Evolutionary conservation across 306 rosid species (phyloP).

Genomic region (Castanea sativa): DNA sequence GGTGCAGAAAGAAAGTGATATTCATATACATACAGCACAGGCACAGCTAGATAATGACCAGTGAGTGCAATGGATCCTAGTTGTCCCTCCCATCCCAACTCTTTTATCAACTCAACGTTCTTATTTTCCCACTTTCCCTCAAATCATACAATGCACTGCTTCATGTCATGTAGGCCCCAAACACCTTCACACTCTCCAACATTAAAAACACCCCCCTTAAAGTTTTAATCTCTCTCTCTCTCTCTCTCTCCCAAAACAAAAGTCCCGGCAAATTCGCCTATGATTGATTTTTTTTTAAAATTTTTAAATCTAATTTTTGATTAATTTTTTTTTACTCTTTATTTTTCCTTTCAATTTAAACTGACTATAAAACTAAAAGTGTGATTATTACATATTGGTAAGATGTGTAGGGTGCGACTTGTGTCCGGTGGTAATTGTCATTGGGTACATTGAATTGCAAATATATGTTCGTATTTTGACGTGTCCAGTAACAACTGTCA

Average conservation of each 20-base stretch:
- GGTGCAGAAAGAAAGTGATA: neutral
- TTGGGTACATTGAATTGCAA: too few relatives aligned
- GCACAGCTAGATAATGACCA: neutral
- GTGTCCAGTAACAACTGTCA: too few relatives aligned
- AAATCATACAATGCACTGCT: neutral
- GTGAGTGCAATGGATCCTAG: conserved; percentile 1
- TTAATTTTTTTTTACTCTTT: too few relatives aligned
- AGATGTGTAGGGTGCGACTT: too few relatives aligned
- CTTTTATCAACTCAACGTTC: neutral
- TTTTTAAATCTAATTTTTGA: too few relatives aligned
- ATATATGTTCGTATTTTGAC: too few relatives aligned
- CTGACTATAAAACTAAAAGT: too few relatives aligned
- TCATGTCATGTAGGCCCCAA: neutral
- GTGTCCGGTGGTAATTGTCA: too few relatives aligned
- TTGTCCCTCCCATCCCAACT: neutral
- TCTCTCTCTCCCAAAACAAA: neutral
- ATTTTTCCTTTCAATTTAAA: too few relatives aligned
- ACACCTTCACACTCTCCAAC: neutral
- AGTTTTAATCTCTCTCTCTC: neutral
- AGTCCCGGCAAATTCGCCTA: conserved; percentile 39
- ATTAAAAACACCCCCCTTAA: neutral
- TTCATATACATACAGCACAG: too few relatives aligned
- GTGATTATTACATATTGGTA: too few relatives aligned
- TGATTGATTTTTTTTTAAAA: conserved; percentile 15
- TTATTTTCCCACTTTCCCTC: neutral